A percentile compares a stretch with the other conserved stretches of the same genome.
Evolutionary conservation across 495 filamentous ascomycete species (phyloP).

Genomic region (Letharia columbiana): DNA sequence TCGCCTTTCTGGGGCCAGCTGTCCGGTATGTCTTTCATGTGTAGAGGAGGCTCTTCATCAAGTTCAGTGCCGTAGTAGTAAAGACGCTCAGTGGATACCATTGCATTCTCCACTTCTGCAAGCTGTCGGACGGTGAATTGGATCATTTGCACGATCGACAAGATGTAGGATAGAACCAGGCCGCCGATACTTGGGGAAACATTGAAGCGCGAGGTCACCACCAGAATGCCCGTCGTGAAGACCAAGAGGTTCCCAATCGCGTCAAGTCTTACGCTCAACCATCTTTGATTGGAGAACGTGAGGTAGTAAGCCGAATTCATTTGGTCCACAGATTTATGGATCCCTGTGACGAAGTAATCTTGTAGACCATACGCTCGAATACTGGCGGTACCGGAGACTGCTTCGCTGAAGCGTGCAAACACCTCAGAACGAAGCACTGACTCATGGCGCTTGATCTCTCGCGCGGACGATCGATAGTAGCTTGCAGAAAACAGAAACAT

Average conservation of each 20-base stretch:
- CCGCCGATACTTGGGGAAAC: constrained; percentile 78
- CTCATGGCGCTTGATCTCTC: constrained; percentile 92
- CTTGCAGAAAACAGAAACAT: constrained; percentile 74
- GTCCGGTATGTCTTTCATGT: constrained; percentile 53
- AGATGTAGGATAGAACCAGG: constrained; percentile 83
- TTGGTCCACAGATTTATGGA: constrained; percentile 65
- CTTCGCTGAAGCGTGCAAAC: constrained; percentile 88
- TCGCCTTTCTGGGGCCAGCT: constrained; percentile 79
- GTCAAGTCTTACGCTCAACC: constrained; percentile 80
- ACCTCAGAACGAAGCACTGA: constrained; percentile 76
- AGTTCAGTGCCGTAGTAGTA: constrained; percentile 82
- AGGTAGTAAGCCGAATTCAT: constrained; percentile 94
- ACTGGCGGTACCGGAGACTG: constrained; percentile 68
- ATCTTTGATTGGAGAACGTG: constrained; percentile 88
- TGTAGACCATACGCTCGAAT: constrained; percentile 85
- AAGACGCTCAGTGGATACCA: constrained; percentile 94
- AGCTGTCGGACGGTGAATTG: constrained; percentile 92
- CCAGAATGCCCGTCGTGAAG: constrained; percentile 79
- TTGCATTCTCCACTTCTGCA: constrained; percentile 93
- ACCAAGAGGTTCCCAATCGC: constrained; percentile 72
- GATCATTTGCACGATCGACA: constrained; percentile 90
- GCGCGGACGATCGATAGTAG: constrained; percentile 85
- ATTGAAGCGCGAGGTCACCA: constrained; percentile 87
- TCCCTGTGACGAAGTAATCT: constrained; percentile 57
- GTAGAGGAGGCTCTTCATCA: constrained; percentile 78